Percentiles rank a stretch among this genome's conserved stretches.
Conservation (phyloP, 2,329 filamentous ascomycete genomes). For the Onygenales sp. region DNA sequence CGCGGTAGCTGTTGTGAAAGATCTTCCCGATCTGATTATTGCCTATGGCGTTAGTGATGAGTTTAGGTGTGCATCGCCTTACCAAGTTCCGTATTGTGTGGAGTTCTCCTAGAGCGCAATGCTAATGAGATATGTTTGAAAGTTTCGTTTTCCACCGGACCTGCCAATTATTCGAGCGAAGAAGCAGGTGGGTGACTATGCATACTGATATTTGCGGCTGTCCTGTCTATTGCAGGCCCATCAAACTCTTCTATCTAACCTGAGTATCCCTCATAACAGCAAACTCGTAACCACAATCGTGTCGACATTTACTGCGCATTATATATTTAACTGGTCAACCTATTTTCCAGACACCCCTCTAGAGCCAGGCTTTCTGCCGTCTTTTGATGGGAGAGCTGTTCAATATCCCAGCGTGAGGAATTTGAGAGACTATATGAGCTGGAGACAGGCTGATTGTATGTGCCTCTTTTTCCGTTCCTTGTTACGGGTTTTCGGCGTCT, state of each 20-base stretch:
- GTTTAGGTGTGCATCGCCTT: conserved; percentile 44
- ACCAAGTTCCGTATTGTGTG: background rate
- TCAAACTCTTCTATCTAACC: background rate
- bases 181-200: conserved; percentile 51
- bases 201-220: background rate
- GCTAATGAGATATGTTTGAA: background rate
- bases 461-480: conserved; percentile 7
- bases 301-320: conserved; percentile 88
- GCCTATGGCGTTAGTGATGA: conserved; percentile 95
- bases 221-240: background rate
- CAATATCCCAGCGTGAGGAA: conserved; percentile 77
- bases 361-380: conserved; percentile 61
- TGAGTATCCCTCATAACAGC: conserved; percentile 36
- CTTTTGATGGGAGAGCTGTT: conserved; percentile 86
- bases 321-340: conserved; percentile 68
- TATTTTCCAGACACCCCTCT: conserved; percentile 66
- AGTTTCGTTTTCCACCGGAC: conserved; percentile 86
- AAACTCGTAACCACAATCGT: conserved; percentile 88
- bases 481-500: no score
- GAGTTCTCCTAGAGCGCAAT: background rate
- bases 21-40: conserved; percentile 74
- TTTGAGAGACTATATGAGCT: conserved; percentile 88
- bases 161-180: conserved; percentile 73
- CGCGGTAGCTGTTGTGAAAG: conserved; percentile 72
- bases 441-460: conserved; percentile 92